A percentile compares a stretch with the other conserved stretches of the same genome.
phyloP scores from a whole-genome alignment of 2,329 filamentous ascomycete species.

The Colletotrichum neosansevieriae region DNA sequence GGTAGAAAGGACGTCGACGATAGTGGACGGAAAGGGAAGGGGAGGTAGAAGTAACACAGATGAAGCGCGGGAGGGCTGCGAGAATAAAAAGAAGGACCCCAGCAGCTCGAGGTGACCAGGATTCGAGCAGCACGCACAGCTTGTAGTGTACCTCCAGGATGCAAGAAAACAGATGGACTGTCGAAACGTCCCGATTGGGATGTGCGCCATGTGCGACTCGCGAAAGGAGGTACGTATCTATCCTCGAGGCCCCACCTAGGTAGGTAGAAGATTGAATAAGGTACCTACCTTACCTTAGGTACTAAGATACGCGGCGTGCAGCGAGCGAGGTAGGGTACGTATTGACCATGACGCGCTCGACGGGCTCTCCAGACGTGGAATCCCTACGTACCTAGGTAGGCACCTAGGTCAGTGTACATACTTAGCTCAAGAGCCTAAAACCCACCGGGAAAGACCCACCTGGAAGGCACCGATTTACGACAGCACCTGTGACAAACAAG shows the following conservation, averaged over 20 bases:
- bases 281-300: no score
- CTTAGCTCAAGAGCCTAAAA: background rate
- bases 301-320: conserved; percentile 31
- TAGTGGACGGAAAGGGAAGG: conserved; percentile 4
- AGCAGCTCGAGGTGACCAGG: conserved; percentile 31
- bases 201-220: background rate
- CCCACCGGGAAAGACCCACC: conserved; percentile 3
- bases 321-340: background rate
- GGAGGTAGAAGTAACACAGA: conserved; percentile 27
- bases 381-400: no score
- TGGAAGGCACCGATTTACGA: background rate
- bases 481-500: background rate
- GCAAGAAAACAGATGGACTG: background rate
- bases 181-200: conserved; percentile 22
- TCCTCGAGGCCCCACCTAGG: background rate
- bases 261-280: no score
- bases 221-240: background rate
- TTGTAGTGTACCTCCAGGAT: background rate
- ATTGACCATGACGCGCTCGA: conserved; percentile 27
- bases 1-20: background rate
- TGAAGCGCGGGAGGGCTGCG: conserved; percentile 2
- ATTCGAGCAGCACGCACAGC: conserved; percentile 1
- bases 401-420: no score
- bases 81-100: conserved; percentile 31
- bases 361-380: no score